Percentiles rank a stretch among this genome's conserved stretches.
Conservation (phyloP, 257 asterid genomes). For the Solanum infundibuliforme region DNA sequence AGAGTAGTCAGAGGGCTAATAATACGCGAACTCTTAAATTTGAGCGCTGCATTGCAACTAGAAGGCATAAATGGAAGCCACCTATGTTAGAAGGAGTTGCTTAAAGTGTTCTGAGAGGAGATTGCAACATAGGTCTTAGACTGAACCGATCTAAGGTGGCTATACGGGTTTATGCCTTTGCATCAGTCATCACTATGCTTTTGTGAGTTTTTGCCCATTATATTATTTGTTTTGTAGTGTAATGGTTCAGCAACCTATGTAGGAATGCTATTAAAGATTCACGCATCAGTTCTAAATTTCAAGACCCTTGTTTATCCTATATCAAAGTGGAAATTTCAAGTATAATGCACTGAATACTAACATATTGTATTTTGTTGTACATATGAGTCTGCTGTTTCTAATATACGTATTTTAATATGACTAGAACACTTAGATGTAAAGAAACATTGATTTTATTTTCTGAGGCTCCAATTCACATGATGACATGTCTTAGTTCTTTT, state of each 20-base stretch:
- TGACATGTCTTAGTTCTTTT: neutral
- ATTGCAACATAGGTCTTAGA: neutral
- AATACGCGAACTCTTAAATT: slow-evolving; percentile 23
- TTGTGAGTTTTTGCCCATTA: neutral
- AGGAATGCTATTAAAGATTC: neutral
- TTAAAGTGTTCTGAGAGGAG: neutral
- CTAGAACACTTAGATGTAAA: neutral
- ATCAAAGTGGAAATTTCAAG: neutral
- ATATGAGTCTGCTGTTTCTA: neutral
- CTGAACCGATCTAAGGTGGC: neutral
- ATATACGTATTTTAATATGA: neutral
- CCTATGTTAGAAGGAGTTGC: neutral
- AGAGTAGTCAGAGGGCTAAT: slow-evolving; percentile 85
- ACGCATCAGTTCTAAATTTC: neutral
- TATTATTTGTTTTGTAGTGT: neutral
- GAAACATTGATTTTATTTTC: neutral
- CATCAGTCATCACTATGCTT: neutral
- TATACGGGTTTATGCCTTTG: neutral
- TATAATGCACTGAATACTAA: neutral
- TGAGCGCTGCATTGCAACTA: neutral
- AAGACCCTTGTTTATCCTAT: neutral
- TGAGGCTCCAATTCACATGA: neutral
- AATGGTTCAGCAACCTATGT: neutral
- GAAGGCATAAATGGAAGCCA: neutral
- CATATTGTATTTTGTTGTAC: neutral